Evolutionary conservation across 345 rosid genomes (phyloP), one percentile per base, ranked within the genome.

Genomic region (Theobroma cacao): DNA sequence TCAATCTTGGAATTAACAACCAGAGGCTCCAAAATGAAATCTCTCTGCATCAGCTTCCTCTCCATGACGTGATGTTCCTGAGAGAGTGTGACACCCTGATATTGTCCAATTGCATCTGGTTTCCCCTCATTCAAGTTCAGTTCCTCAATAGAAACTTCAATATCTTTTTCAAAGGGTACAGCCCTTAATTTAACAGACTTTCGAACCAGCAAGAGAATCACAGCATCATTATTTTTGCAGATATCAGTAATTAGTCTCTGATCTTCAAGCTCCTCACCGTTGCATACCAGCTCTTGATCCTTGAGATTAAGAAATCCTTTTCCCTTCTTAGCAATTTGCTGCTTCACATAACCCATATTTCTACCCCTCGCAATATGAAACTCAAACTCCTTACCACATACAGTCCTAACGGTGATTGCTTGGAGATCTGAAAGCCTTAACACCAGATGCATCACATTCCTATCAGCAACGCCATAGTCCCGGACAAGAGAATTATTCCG

Each of bases 181-280:
- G 85, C 81, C 79, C 91, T 85, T 63, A 90, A 84, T 84, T 89
- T 89, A 73, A 85, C 90, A 60, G 94, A 89, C 78, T 80, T 86
- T 63, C 85, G 81, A 75, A 91, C 83, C 1, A 91, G 82, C 82
- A 94, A 86, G 75, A 87, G 91, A 82, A 94, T 79, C 72, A 91
- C 90, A 59, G 80, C 80, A 60, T 91, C 92, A 62, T 86, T 77
- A 1, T 80, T 74, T 81, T 82, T 89, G 82, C 89, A 83, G 75
- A 92, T 85, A 74, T 92, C 92, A 78, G 86, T 78, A 78, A 94
- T 79, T 52, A 89, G 92, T 80, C 79, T 88, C 87, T 91, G 90
- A 82, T 94, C 97, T 84, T 92, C 93, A 71, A 94, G 91, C 89
- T 87, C 90, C 87, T 88, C 94, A 40, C 94, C 94, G 66, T 94